A percentile compares a stretch with the other conserved stretches of the same genome.
Conservation (phyloP, 2,329 filamentous ascomycete genomes). For the Fusarium sp. region DNA sequence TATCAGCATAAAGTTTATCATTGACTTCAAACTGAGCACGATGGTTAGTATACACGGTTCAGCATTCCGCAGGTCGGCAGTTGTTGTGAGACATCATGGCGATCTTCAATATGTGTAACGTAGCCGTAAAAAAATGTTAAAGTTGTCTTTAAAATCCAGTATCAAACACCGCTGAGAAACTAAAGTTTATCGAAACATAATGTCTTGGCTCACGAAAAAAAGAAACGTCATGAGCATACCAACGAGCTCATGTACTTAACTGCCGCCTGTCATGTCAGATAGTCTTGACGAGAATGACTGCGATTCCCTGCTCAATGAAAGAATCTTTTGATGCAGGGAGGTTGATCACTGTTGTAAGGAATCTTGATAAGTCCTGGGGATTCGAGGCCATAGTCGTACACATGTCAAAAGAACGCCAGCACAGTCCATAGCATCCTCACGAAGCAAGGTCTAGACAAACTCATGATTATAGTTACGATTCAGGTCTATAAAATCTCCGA, state of each 20-base stretch:
- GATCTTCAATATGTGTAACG: neutral
- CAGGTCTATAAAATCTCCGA: neutral
- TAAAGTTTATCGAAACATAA: neutral
- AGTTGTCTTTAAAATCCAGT: neutral
- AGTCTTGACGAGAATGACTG: neutral
- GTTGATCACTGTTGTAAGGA: neutral
- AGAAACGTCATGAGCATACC: conserved; percentile 2
- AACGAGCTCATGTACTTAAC: neutral
- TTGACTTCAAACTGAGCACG: neutral
- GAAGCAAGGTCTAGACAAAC: neutral
- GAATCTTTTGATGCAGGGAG: neutral
- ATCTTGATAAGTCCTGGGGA: neutral
- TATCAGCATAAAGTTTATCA: neutral
- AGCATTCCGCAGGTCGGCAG: conserved; percentile 4
- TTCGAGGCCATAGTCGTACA: neutral
- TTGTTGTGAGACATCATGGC: neutral
- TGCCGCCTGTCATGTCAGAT: neutral
- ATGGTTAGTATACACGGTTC: conserved; percentile 4
- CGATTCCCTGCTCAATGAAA: neutral
- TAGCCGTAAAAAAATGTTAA: neutral
- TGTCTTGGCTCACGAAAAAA: neutral
- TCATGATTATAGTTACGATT: neutral
- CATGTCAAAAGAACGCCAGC: neutral
- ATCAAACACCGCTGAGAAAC: neutral
- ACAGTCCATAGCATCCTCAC: neutral